phyloP scores from a whole-genome alignment of 2,329 filamentous ascomycete genomes.

The Microsporum canis region DNA sequence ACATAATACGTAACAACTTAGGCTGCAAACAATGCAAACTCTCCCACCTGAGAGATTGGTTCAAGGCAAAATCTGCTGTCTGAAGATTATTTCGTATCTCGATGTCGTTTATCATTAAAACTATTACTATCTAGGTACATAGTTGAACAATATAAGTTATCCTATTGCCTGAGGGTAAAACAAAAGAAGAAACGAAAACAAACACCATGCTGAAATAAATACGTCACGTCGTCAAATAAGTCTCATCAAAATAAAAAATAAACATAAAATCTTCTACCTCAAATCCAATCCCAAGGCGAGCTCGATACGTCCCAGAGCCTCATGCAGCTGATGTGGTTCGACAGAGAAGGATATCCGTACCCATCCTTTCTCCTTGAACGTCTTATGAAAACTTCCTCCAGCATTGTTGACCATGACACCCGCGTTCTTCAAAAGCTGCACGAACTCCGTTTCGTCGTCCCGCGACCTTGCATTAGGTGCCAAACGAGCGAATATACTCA shows the following conservation, averaged over 20 bases:
- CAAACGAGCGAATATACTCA: slow-evolving; percentile 19
- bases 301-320: slow-evolving; percentile 16
- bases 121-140: not conserved
- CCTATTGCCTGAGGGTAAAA: not conserved
- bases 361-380: slow-evolving; percentile 20
- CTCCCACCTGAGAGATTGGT: not conserved
- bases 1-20: too few relatives aligned
- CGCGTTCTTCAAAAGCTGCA: slow-evolving; percentile 13
- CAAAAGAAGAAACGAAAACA: not conserved
- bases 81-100: not conserved
- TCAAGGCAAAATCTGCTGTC: not conserved
- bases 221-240: slow-evolving; percentile 3
- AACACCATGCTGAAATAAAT: not conserved
- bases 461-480: slow-evolving; percentile 16
- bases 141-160: not conserved
- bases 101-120: not conserved
- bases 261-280: not conserved
- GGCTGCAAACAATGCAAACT: not conserved
- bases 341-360: slow-evolving; percentile 19
- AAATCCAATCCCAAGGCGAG: slow-evolving; percentile 6
- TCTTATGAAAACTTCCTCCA: slow-evolving; percentile 16
- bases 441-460: slow-evolving; percentile 18
- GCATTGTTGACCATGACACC: slow-evolving; percentile 17
- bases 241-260: not conserved
- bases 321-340: slow-evolving; percentile 11